phyloP scores from a whole-genome alignment of 257 asterid genomes.

The Solanum stenotomum region DNA sequence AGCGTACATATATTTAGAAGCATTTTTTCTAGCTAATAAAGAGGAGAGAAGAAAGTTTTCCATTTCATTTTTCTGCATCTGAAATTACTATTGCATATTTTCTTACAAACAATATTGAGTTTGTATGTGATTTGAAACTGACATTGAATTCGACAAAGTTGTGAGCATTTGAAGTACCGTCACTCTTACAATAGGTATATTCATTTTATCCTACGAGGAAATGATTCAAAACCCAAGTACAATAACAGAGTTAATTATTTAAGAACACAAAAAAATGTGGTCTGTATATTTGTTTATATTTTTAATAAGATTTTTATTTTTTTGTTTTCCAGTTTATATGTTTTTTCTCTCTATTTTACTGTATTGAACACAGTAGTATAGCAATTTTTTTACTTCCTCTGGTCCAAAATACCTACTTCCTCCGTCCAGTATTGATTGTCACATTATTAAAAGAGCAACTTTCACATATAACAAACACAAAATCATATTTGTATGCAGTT shows the following conservation, averaged over 20 bases:
- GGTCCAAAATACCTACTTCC: no score
- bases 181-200: neutral
- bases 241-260: neutral
- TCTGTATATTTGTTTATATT: no score
- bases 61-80: no score
- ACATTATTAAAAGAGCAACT: neutral
- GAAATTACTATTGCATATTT: neutral
- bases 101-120: neutral
- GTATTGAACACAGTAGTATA: no score
- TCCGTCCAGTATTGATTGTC: neutral
- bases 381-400: neutral
- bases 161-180: neutral
- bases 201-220: neutral
- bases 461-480: no score
- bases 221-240: neutral
- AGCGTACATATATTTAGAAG: neutral
- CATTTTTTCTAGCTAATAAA: no score
- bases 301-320: no score
- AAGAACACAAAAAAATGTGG: neutral
- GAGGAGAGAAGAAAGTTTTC: no score
- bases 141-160: no score
- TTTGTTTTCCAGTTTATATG: neutral
- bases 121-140: no score
- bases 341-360: no score
- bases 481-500: no score